Percentiles rank a stretch among this genome's conserved stretches.
Evolutionary conservation across 371 early-diverging fungal genomes (phyloP).

Genomic region (Rhizopus stolonifer): DNA sequence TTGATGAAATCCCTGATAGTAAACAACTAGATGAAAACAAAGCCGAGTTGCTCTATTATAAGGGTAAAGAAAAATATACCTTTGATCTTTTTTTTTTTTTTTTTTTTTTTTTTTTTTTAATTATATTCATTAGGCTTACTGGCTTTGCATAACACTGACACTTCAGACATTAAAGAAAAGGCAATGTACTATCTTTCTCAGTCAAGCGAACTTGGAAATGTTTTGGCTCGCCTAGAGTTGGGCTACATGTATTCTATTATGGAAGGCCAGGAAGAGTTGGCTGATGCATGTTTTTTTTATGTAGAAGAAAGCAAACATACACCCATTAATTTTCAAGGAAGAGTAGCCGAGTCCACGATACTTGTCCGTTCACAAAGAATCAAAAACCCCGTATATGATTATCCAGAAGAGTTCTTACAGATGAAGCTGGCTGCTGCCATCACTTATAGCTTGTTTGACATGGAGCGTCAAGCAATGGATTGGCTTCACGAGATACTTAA

Average conservation of each 20-base stretch:
- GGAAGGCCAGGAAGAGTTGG: slow-evolving; percentile 14
- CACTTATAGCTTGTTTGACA: slow-evolving; percentile 20
- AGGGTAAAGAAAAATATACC: slow-evolving; percentile 14
- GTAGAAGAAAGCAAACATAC: slow-evolving; percentile 11
- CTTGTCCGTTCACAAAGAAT: slow-evolving; percentile 7
- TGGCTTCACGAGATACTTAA: slow-evolving; percentile 19
- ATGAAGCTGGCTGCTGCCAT: slow-evolving; percentile 26
- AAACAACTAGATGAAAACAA: background rate
- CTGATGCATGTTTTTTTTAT: slow-evolving; percentile 13
- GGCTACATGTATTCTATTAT: slow-evolving; percentile 18
- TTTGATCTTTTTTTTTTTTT: background rate
- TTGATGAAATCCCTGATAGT: background rate
- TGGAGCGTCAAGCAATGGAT: slow-evolving; percentile 23
- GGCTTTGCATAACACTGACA: slow-evolving; percentile 13
- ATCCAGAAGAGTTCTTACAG: slow-evolving; percentile 12
- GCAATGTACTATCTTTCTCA: slow-evolving; percentile 6
- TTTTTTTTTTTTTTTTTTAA: no score
- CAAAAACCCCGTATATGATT: slow-evolving; percentile 6
- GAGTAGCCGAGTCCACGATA: slow-evolving; percentile 11
- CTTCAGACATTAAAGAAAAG: slow-evolving; percentile 10
- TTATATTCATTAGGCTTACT: slow-evolving; percentile 13
- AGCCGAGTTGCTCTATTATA: slow-evolving; percentile 17
- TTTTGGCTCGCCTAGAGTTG: slow-evolving; percentile 19
- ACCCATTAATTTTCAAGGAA: slow-evolving; percentile 10
- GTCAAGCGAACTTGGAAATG: slow-evolving; percentile 9